Percentiles rank a stretch among this genome's conserved stretches.
These are phyloP conservation scores for Boeremia exigua DNA, from an alignment of 2,329 filamentous ascomycete species.

Conservation along the genomic window DNA sequence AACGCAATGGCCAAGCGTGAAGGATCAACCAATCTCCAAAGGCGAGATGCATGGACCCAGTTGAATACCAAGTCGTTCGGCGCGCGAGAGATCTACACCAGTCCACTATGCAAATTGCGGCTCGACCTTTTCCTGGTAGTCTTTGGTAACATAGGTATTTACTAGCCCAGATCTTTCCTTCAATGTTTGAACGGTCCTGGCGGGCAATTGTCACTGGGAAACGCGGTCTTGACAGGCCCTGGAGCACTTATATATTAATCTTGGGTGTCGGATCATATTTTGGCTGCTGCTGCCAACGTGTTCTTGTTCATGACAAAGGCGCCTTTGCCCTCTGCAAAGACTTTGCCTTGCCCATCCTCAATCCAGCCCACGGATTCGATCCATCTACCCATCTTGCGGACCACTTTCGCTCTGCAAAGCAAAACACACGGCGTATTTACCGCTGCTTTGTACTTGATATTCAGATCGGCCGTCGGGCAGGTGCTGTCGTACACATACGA, in stretches of 20 bases:
- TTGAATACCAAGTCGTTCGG: not conserved
- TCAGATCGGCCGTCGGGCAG: slow-evolving; percentile 31
- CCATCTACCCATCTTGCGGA: slow-evolving; percentile 31
- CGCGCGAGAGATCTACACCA: not conserved
- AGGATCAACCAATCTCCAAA: not conserved
- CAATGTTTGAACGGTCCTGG: too few relatives aligned
- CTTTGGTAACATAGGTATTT: too few relatives aligned
- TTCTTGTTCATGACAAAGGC: slow-evolving; percentile 29
- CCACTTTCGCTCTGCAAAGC: slow-evolving; percentile 26
- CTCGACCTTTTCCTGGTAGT: too few relatives aligned
- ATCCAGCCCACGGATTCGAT: slow-evolving; percentile 29
- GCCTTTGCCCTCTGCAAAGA: slow-evolving; percentile 30
- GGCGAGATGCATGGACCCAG: not conserved
- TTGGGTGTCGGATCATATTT: not conserved
- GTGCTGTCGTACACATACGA: slow-evolving; percentile 19
- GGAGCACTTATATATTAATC: not conserved
- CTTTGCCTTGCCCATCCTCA: slow-evolving; percentile 32
- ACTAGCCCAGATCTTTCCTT: not conserved
- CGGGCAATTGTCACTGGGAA: not conserved
- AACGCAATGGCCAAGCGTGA: slow-evolving; percentile 1
- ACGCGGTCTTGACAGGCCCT: not conserved
- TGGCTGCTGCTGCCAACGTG: not conserved
- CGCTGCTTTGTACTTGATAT: slow-evolving; percentile 31
- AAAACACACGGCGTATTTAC: slow-evolving; percentile 32
- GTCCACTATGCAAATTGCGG: too few relatives aligned